Evolutionary conservation across 2,329 filamentous ascomycete genomes (phyloP).

Genomic region (Cucurbitaria berberidis): DNA sequence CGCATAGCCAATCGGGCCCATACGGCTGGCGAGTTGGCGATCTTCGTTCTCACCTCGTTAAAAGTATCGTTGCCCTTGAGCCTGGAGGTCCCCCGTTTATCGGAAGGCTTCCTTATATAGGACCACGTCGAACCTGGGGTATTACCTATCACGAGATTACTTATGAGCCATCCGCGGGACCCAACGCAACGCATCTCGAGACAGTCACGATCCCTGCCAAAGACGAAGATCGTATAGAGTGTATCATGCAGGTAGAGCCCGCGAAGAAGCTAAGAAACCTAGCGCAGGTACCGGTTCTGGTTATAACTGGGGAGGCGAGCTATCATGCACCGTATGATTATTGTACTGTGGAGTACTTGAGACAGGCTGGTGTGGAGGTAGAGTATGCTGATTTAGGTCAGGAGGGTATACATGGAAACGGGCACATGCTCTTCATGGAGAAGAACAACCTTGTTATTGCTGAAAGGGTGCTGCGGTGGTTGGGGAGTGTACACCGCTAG

Average conservation of each 20-base stretch:
- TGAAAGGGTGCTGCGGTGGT: conserved; percentile 3
- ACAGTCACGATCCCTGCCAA: conserved; percentile 29
- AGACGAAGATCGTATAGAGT: conserved; percentile 38
- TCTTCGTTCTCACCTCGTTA: conserved; percentile 55
- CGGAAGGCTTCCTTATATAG: neutral
- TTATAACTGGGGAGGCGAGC: conserved; percentile 61
- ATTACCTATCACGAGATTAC: conserved; percentile 40
- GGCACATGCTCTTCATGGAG: conserved; percentile 45
- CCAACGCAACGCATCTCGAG: conserved; percentile 26
- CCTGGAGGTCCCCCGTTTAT: conserved; percentile 59
- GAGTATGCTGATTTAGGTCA: conserved; percentile 50
- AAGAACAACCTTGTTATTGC: conserved; percentile 31
- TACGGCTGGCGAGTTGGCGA: conserved; percentile 60
- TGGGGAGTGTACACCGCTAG: too few species aligned
- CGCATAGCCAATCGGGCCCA: conserved; percentile 58
- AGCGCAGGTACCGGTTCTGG: conserved; percentile 54
- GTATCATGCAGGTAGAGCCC: conserved; percentile 49
- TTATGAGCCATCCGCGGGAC: conserved; percentile 43
- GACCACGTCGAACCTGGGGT: conserved; percentile 32
- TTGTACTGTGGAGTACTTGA: conserved; percentile 60
- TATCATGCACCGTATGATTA: conserved; percentile 62
- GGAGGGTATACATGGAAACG: conserved; percentile 68
- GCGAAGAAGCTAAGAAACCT: conserved; percentile 58
- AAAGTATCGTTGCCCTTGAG: conserved; percentile 59
- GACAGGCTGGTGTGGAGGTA: conserved; percentile 49